Conservation (phyloP, 331 rosid species). For the Quercus tomentella region DNA sequence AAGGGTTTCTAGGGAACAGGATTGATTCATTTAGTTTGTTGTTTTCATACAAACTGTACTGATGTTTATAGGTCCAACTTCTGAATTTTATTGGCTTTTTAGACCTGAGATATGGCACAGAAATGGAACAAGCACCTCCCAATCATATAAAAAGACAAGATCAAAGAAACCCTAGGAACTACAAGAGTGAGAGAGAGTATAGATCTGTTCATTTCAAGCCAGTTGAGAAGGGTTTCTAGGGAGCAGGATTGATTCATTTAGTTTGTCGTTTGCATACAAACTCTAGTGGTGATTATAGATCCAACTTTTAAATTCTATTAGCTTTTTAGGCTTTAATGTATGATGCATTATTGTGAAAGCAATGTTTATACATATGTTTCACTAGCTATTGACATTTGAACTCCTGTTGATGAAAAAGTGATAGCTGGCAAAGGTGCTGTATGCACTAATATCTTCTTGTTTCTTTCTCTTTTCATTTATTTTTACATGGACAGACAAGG, state of each 20-base stretch:
- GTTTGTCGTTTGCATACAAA: neutral
- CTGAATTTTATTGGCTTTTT: neutral
- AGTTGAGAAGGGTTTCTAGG: neutral
- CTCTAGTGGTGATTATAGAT: neutral
- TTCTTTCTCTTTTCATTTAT: slow-evolving; percentile 24
- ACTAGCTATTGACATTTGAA: neutral
- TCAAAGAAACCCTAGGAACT: too few relatives aligned
- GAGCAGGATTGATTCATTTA: neutral
- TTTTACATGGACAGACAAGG: slow-evolving; percentile 65
- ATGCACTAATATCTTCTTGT: neutral
- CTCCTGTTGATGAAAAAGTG: neutral
- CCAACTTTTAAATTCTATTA: neutral
- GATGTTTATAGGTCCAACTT: neutral
- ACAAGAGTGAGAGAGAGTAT: neutral
- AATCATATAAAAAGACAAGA: neutral
- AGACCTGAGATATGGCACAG: neutral
- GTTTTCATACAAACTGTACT: neutral
- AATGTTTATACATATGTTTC: neutral
- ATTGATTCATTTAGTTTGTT: neutral
- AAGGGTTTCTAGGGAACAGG: neutral
- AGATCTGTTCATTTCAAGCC: neutral
- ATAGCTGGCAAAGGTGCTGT: neutral
- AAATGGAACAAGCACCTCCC: neutral
- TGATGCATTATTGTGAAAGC: neutral
- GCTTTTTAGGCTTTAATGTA: neutral